Base-by-base conservation (phyloP, 495 filamentous ascomycete genomes). In the Neurospora sp. region DNA sequence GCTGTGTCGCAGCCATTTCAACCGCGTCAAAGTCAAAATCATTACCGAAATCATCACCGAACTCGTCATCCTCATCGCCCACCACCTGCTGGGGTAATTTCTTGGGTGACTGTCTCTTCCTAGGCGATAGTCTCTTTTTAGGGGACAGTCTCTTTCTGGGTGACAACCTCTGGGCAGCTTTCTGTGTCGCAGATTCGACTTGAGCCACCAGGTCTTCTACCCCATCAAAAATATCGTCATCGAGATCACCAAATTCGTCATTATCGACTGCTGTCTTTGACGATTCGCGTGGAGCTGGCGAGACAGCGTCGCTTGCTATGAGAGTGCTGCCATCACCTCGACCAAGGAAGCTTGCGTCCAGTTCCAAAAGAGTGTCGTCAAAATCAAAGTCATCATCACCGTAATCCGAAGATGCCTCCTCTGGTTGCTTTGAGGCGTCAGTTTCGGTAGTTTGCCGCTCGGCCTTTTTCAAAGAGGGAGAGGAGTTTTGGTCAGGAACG, bases 11-110 rank as follows among this genome's bases (percentile, higher is more conserved):
- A 73, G 85, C 82, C 75, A 86, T 83, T 74, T 90, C 90, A 70
- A 86, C 85, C 17, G 85, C 89, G 66, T 91, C 90, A 72, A 89
- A 89, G 78, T 94, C 92, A 75, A 88, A 86, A 72, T 92, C 91
- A 77, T 90, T 89, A 43, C 89, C 89, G 79, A 90, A 91, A 71
- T 91, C 85, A 79, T 88, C 89, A 40, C 88, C 90, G 76, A 82
- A 87, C 78, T 76, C 79, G 1, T 39, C 75, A 70, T 40, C 71
- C 43, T 75, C 69, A 19, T 36, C 69, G 31, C 71, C 54, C 34
- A 11, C 36, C n/a, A 38, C 19, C 73, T 42, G 10, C 9, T 40
- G 28, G 2, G 54, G 54, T 6, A 36, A 34, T 36, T 66, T 66
- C 15, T 19, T 66, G 24, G 54, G 28, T 9, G 54, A 66, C 54